Conservation (phyloP, 2,329 filamentous ascomycete genomes). For the Aspergillus vadensis region DNA sequence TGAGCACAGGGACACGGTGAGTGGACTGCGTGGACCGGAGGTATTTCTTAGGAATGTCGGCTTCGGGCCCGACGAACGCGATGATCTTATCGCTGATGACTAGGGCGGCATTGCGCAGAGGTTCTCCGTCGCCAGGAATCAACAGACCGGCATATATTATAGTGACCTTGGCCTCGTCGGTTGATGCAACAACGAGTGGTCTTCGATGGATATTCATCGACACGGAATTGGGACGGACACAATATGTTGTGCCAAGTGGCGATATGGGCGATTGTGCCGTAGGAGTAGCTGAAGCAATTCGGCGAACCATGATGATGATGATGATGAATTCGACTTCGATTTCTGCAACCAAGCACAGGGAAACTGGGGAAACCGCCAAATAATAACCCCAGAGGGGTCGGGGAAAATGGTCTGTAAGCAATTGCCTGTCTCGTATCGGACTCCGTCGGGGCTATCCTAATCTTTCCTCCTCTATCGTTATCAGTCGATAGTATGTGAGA, state of each 20-base stretch:
- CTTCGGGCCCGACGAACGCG: neutral
- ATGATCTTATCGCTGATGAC: neutral
- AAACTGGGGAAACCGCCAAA: neutral
- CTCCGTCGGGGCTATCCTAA: neutral
- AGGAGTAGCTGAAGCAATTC: neutral
- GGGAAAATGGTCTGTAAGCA: neutral
- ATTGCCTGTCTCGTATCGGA: neutral
- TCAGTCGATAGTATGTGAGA: neutral
- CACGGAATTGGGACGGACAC: neutral
- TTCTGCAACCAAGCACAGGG: neutral
- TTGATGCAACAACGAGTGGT: neutral
- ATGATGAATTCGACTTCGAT: neutral
- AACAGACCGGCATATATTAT: neutral
- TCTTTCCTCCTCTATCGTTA: neutral
- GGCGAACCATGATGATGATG: slow-evolving; percentile 1
- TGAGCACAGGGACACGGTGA: neutral
- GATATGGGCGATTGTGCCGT: neutral
- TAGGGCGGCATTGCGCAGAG: neutral
- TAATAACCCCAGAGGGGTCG: neutral
- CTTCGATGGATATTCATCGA: neutral
- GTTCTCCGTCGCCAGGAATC: neutral
- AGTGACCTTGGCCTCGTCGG: neutral
- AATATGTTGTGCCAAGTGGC: neutral
- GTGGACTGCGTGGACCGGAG: neutral
- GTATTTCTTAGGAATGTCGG: slow-evolving; percentile 4